Conservation (phyloP, 1,284 basidiomycete genomes). For the Erythrobasidium hasegawianum region DNA sequence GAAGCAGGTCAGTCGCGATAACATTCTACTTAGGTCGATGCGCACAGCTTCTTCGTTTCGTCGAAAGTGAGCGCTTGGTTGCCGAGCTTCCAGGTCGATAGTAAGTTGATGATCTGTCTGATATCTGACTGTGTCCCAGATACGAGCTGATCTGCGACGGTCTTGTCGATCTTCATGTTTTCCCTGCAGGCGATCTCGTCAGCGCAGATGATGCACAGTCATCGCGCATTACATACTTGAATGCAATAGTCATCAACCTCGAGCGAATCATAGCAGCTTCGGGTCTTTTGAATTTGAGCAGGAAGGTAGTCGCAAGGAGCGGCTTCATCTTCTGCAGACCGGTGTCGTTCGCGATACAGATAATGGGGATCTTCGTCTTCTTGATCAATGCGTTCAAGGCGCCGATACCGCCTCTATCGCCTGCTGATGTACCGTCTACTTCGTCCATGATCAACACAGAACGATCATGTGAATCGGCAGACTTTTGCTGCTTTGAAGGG, state of each 20-base stretch:
- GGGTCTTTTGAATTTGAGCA: conserved; percentile 72
- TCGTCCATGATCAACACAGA: conserved; percentile 98
- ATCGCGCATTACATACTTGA: conserved; percentile 60
- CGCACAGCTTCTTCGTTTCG: conserved; percentile 80
- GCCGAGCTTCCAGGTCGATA: conserved; percentile 89
- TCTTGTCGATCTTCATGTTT: conserved; percentile 82
- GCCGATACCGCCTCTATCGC: conserved; percentile 92
- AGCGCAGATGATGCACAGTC: not conserved
- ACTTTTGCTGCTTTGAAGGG: conserved; percentile 47
- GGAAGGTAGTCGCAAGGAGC: conserved; percentile 67
- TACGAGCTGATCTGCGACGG: conserved; percentile 89
- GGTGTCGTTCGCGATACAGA: conserved; percentile 94
- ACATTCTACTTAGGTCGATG: conserved; percentile 31
- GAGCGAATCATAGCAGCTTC: conserved; percentile 70
- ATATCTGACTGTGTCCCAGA: conserved; percentile 88
- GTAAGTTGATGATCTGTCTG: conserved; percentile 93
- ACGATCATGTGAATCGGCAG: conserved; percentile 61
- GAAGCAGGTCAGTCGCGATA: not conserved
- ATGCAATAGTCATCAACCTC: conserved; percentile 78
- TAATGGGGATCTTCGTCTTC: conserved; percentile 95
- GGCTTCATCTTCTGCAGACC: conserved; percentile 87
- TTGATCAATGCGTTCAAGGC: conserved; percentile 88
- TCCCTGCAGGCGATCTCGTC: conserved; percentile 59
- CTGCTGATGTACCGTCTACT: conserved; percentile 97
- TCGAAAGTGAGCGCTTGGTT: conserved; percentile 75